These are phyloP conservation scores for Solanum corneliomulleri DNA, from an alignment of 257 asterid species.

Conservation along the genomic window DNA sequence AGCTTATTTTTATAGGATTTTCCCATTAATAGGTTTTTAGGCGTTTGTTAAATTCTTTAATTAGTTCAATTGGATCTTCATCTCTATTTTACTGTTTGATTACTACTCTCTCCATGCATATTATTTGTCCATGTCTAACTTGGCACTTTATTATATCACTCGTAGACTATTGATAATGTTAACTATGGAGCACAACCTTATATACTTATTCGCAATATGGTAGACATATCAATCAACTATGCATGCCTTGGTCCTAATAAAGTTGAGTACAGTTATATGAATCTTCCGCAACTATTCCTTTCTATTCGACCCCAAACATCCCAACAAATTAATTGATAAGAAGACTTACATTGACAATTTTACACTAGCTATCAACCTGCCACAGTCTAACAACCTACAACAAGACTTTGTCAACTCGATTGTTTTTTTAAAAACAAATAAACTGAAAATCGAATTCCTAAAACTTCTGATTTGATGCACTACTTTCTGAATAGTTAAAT, in stretches of 20 bases:
- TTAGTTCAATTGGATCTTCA: background rate
- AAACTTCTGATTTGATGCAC: background rate
- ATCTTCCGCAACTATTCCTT: no score
- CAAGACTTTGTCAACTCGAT: background rate
- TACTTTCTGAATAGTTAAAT: background rate
- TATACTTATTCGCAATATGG: background rate
- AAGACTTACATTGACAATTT: background rate
- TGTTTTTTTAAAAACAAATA: rapidly evolving
- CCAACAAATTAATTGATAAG: background rate
- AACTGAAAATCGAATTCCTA: background rate
- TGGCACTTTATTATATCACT: background rate
- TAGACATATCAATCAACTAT: background rate
- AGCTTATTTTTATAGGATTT: background rate
- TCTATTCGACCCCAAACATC: background rate
- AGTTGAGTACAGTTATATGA: no score
- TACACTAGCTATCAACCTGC: no score
- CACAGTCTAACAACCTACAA: background rate
- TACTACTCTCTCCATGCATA: background rate
- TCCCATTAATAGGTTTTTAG: background rate
- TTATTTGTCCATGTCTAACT: background rate
- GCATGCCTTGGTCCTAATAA: no score
- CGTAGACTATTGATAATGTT: background rate
- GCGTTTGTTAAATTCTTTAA: background rate
- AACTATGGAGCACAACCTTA: background rate
- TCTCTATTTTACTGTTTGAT: background rate